These are phyloP conservation scores for Vicia villosa DNA, from an alignment of 306 rosid species.

Conservation along the genomic window DNA sequence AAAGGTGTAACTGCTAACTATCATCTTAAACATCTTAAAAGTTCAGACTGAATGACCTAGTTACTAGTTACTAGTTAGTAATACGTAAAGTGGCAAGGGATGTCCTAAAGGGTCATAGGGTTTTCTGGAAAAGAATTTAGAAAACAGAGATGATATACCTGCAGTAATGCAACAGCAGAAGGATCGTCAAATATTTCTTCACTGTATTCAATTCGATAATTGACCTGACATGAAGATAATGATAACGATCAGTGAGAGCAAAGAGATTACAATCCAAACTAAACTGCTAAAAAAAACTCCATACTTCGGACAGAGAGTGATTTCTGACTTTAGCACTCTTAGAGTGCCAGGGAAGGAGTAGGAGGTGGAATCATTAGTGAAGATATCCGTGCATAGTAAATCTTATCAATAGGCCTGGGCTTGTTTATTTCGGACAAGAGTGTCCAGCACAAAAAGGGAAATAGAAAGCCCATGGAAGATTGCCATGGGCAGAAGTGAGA, in stretches of 20 bases:
- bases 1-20: conserved; percentile 11
- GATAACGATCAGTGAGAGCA: conserved; percentile 24
- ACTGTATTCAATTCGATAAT: conserved; percentile 87
- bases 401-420: too few species aligned
- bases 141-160: conserved; percentile 56
- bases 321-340: too few species aligned
- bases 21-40: conserved; percentile 7
- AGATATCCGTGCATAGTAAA: too few species aligned
- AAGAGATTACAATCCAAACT: conserved; percentile 11
- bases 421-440: too few species aligned
- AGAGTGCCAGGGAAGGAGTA: too few species aligned
- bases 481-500: too few species aligned
- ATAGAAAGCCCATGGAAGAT: too few species aligned
- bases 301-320: too few species aligned
- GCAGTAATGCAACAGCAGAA: conserved; percentile 62
- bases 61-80: background rate
- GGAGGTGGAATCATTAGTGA: too few species aligned
- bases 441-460: too few species aligned
- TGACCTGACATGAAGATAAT: conserved; percentile 61
- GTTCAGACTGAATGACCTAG: conserved; percentile 16
- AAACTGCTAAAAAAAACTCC: too few species aligned
- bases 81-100: conserved; percentile 21
- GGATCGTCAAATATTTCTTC: conserved; percentile 95
- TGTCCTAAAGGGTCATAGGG: conserved; percentile 15
- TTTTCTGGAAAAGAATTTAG: conserved; percentile 31